Evolutionary conservation across 1,284 basidiomycete species (phyloP), one percentile per base, ranked within the genome.

Genomic region (Malassezia nana): DNA sequence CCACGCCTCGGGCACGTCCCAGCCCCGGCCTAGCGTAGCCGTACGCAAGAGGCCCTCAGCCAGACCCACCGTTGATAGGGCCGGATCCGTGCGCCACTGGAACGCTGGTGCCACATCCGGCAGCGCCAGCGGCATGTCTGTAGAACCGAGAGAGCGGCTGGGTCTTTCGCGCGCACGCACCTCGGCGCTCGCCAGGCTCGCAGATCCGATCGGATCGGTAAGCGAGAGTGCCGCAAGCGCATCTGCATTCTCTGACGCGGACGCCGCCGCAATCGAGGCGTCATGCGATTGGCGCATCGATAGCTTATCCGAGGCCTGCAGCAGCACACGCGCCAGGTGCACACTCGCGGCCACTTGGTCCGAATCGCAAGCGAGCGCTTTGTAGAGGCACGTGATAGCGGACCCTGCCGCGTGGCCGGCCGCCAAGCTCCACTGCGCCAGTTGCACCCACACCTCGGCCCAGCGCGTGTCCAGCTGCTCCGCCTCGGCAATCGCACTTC

Each of bases 401-500:
- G 68, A 49, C 25, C 57, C 45, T 13, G 55, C 49, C 51, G 57
- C 53, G 7, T 16, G 32, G 28, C 35, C 54, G 15, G 63, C 50
- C 33, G 65, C 65, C 28, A 40, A 47, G 38, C 54, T 51, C 55
- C 63, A 65, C 10, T 65, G 60, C 46, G 64, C 66, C 12, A 67
- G 64, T 80, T 92, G 91, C 7, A 92, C 85, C 90, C 91, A 96
- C 12, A 96, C 88, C 29, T 83, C 84, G 0, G 89, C 83, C 71
- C 90, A 88, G 31, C 82, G 81, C 57, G 88, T 84, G 71, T 92
- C 87, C 58, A 84, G 79, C 5, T 85, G 83, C 74, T 99, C 92
- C 0, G 92, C 94, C 76, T 99, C 92, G 69, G 91, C 87, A 45
- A 96, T 89, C 2, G 92, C 86, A 8, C 83, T 89, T 53, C 84